Evolutionary conservation across 1,139 yeast genomes (phyloP).

Genomic region (Tardiomyces blankii): DNA sequence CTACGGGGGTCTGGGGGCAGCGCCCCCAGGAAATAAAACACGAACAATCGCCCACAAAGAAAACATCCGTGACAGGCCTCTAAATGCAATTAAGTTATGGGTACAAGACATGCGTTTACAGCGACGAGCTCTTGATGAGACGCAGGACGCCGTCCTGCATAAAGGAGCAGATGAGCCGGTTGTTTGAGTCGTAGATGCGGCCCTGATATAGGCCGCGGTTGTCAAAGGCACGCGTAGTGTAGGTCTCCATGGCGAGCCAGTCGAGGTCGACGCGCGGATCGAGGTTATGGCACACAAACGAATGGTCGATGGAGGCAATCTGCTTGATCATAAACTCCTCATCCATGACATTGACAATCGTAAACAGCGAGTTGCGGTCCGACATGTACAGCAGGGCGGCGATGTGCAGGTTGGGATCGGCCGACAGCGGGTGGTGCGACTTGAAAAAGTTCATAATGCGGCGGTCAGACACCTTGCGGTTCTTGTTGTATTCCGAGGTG

Average conservation of each 20-base stretch:
- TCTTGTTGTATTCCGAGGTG: constrained; percentile 13
- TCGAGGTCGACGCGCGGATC: constrained; percentile 16
- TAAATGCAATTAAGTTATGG: too few species aligned
- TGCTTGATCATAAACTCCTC: constrained; percentile 11
- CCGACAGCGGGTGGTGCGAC: constrained; percentile 13
- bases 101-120: too few species aligned
- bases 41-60: too few species aligned
- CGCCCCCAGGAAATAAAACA: too few species aligned
- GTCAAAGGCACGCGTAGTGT: constrained; percentile 20
- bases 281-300: constrained; percentile 22
- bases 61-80: too few species aligned
- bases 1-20: too few species aligned
- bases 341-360: constrained; percentile 20
- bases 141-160: constrained; percentile 27
- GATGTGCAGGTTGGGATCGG: constrained; percentile 19
- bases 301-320: constrained; percentile 24
- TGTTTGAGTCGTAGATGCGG: constrained; percentile 18
- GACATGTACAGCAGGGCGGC: constrained; percentile 24
- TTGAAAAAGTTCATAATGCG: constrained; percentile 21
- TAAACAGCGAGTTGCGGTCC: constrained; percentile 25
- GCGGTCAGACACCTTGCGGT: constrained; percentile 11
- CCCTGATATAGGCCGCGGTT: constrained; percentile 25
- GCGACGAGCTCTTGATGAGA: too few species aligned
- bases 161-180: constrained; percentile 20
- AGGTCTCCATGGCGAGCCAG: constrained; percentile 25